These are phyloP conservation scores for Fusarium sp. DNA, from an alignment of 2,329 filamentous ascomycete species.

Conservation along the genomic window DNA sequence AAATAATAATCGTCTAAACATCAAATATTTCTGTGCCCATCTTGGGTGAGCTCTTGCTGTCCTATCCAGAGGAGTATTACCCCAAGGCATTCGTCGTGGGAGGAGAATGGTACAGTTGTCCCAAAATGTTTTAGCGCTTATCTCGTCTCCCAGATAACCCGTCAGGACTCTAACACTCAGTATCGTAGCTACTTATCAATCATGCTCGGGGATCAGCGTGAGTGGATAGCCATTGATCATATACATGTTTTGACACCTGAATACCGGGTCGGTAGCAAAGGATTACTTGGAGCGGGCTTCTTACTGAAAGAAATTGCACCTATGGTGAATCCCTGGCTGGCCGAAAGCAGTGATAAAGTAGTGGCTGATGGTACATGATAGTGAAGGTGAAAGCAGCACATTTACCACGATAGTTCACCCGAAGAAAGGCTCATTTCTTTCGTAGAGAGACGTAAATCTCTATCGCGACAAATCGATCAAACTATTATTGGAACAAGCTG, in stretches of 20 bases:
- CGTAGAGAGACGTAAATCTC: neutral
- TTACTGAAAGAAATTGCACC: fast-evolving
- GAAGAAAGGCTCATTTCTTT: neutral
- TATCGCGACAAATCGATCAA: neutral
- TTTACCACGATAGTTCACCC: neutral
- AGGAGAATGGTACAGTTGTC: neutral
- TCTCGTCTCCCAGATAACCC: neutral
- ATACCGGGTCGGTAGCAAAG: fast-evolving
- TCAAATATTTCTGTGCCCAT: neutral
- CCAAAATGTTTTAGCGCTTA: neutral
- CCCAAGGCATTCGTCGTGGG: neutral
- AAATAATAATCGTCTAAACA: neutral
- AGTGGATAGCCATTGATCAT: too few species aligned
- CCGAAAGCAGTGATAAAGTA: neutral
- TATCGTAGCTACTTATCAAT: neutral
- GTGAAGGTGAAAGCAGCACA: fast-evolving
- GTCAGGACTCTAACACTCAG: neutral
- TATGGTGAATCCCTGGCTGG: fast-evolving
- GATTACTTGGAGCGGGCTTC: fast-evolving
- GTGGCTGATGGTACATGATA: neutral
- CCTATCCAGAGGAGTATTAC: too few species aligned
- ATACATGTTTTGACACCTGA: fast-evolving
- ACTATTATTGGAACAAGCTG: neutral
- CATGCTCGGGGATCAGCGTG: too few species aligned
- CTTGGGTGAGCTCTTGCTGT: neutral